Conservation (phyloP, 768 basidiomycete species). For the Lactarius indigo region DNA sequence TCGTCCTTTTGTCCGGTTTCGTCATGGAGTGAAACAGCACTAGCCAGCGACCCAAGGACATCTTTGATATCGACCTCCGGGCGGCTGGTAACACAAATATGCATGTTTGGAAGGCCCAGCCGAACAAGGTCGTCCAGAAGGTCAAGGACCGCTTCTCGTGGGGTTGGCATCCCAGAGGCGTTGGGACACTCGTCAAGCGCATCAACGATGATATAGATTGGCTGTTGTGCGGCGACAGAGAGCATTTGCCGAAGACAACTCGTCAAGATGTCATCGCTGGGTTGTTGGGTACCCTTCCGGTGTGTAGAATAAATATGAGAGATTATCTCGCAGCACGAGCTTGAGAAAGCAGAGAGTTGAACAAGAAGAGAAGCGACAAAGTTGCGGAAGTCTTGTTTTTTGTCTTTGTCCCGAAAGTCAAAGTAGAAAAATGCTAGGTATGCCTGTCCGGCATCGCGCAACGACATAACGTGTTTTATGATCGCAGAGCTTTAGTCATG, state of each 20-base stretch:
- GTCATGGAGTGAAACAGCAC: too few species aligned
- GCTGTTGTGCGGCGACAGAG: too few species aligned
- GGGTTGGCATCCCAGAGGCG: background rate
- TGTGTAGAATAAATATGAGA: background rate
- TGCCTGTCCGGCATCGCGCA: background rate
- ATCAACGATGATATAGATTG: background rate
- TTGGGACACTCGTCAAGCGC: background rate
- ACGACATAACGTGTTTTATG: background rate
- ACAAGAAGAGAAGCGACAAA: background rate
- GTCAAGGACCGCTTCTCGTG: background rate
- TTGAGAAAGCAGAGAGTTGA: background rate
- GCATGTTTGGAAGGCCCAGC: background rate
- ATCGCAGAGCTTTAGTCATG: background rate
- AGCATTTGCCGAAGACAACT: background rate
- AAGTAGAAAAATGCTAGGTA: background rate
- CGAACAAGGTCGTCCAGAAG: background rate
- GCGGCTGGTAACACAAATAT: background rate
- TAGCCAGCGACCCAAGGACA: too few species aligned
- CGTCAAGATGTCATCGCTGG: background rate
- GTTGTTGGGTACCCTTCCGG: background rate
- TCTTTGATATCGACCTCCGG: too few species aligned
- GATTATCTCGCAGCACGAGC: background rate
- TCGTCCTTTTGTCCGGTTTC: too few species aligned
- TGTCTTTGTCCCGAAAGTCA: background rate
- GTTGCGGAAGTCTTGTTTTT: background rate